Base-by-base conservation (phyloP, 192 early-diverging fungal genomes). In the Phlyctochytrium bullatum region DNA sequence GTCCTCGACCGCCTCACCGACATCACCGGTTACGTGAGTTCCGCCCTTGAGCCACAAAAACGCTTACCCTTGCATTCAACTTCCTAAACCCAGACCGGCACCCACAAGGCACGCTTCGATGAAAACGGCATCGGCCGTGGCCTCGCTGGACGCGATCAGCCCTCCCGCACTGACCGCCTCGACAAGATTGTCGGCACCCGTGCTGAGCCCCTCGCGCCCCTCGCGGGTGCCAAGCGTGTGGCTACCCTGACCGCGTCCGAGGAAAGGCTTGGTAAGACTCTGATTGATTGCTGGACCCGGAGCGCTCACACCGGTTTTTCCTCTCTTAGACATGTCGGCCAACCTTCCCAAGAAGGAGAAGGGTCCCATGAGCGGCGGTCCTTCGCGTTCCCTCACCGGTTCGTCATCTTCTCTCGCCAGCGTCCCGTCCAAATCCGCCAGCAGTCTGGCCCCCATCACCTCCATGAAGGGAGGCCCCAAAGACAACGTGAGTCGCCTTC, bases 91-190 rank as follows among this genome's bases (percentile, higher is more conserved):
- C 36, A 78, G 62, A 84, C 83, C 24, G 84, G 84, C 10, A 80
- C 81, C 4, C 82, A 85, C 70, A 86, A 84, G 61, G 61, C 69
- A 30, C 73, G 84, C 52, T 86, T 86, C 64, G 77, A 86, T 61
- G 76, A 52, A n/a, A 57, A 57, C 24, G 84, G 84, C 2, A 54
- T 61, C 33, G 84, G 84, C 14, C 69, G 69, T 16, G 84, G 84
- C 14, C 28, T 78, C 28, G 72, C 65, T 14, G 84, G 84, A 2
- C 67, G 84, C 34, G 82, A 81, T 36, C 63, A 66, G 2, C 47
- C 58, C 27, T 47, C 59, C n/a, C 54, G 28, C 12, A 80, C 78
- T 17, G 63, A 78, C 62, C 52, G 64, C 24, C 64, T 80, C 3
- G 36, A 36, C 35, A 72, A 74, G 53, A 67, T 77, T 65, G 68